phyloP scores from a whole-genome alignment of 441 rosid species.

The Eutrema salsugineum region DNA sequence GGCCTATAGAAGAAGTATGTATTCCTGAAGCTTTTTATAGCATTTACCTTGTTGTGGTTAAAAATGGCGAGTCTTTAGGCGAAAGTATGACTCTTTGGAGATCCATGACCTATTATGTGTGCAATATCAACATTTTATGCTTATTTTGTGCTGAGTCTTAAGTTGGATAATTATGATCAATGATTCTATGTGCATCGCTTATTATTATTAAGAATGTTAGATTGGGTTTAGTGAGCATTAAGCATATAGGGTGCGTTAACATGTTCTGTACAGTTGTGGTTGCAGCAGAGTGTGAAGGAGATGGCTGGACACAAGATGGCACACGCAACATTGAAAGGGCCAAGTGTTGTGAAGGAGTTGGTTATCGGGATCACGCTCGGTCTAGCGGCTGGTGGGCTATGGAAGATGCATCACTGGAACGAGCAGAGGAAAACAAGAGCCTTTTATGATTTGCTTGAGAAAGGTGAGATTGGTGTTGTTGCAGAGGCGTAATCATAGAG shows the following conservation, averaged over 20 bases:
- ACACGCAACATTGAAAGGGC: conserved; percentile 64
- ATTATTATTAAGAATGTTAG: background rate
- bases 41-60: no score
- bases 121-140: background rate
- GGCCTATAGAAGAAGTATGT: background rate
- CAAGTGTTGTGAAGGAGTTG: conserved; percentile 60
- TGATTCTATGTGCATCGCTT: background rate
- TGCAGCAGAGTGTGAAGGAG: conserved; percentile 1
- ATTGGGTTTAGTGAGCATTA: background rate
- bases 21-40: background rate
- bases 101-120: background rate
- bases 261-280: no score
- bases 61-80: no score
- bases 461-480: conserved; percentile 59
- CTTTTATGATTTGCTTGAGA: conserved; percentile 59
- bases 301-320: conserved; percentile 59
- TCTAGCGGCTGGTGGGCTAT: conserved; percentile 52
- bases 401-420: conserved; percentile 87
- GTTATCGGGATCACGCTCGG: conserved; percentile 45
- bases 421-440: conserved; percentile 62
- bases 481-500: conserved; percentile 31
- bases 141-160: background rate
- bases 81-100: no score
- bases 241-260: no score
- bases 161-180: no score